These are phyloP conservation scores for Mortierella sp. DNA, from an alignment of 371 early-diverging fungal species.

Conservation along the genomic window DNA sequence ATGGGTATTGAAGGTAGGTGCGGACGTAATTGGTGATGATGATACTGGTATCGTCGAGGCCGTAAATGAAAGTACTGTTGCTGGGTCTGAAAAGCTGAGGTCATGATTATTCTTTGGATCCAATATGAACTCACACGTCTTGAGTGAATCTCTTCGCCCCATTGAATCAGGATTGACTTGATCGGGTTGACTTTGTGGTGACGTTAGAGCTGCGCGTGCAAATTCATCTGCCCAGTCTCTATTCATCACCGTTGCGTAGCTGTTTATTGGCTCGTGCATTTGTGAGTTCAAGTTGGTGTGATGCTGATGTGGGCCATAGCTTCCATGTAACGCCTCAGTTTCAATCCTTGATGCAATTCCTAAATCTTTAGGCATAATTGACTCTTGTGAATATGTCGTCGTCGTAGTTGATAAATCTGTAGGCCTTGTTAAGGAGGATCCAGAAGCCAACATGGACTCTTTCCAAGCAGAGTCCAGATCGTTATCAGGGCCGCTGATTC, in stretches of 20 bases:
- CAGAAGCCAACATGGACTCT: background rate
- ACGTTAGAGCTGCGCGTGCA: background rate
- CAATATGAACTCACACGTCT: conserved; percentile 44
- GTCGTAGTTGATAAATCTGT: background rate
- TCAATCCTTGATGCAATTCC: background rate
- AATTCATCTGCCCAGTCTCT: conserved; percentile 22
- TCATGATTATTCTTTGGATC: conserved; percentile 17
- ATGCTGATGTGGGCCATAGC: too few species aligned
- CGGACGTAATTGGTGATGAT: background rate
- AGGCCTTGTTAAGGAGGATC: background rate
- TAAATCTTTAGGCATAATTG: background rate
- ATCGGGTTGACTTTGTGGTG: background rate
- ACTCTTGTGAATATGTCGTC: background rate
- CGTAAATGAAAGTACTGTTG: background rate
- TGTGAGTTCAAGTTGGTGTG: too few species aligned
- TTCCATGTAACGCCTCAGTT: too few species aligned
- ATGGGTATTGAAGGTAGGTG: background rate
- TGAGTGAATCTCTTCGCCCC: conserved; percentile 27
- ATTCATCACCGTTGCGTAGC: background rate
- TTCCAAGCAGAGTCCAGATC: background rate
- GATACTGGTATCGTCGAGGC: background rate
- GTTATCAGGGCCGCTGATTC: background rate
- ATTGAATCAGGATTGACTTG: too few species aligned
- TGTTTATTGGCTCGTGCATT: background rate
- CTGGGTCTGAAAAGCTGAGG: background rate